These are phyloP conservation scores for slime mould (Dictyostelium discoideum) DNA, from an alignment of 78 protist genomes.

Conservation along the genomic window DNA sequence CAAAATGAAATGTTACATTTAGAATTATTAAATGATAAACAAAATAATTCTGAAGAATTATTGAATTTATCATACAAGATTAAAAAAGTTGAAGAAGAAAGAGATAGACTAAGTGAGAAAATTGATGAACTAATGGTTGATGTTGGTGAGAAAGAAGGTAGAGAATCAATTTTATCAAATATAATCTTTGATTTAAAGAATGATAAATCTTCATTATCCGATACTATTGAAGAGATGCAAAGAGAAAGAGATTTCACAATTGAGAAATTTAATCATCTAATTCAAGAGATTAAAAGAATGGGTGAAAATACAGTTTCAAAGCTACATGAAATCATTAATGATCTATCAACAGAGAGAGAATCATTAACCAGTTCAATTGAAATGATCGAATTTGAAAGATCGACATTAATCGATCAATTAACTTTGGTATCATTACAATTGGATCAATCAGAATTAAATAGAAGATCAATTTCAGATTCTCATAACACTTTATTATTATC, in stretches of 20 bases:
- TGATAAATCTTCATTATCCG: constrained; percentile 35
- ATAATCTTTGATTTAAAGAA: neutral
- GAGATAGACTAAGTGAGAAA: constrained; percentile 15
- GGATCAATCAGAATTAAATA: neutral
- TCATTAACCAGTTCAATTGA: neutral
- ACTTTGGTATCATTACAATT: neutral
- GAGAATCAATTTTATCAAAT: neutral
- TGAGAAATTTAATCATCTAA: neutral
- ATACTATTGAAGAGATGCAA: neutral
- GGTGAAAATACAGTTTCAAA: constrained; percentile 4
- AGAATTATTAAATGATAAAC: constrained; percentile 52
- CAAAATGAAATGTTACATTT: constrained; percentile 73
- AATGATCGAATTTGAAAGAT: neutral
- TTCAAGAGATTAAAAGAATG: constrained; percentile 25
- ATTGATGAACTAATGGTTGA: constrained; percentile 24
- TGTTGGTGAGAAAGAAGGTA: constrained; percentile 27
- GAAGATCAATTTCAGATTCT: neutral
- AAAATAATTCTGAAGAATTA: constrained; percentile 36
- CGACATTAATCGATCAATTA: neutral
- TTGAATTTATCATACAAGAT: constrained; percentile 17
- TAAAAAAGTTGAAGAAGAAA: constrained; percentile 40
- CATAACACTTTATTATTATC: neutral
- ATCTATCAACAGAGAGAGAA: constrained; percentile 19
- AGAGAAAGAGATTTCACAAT: neutral
- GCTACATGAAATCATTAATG: constrained; percentile 35